These are phyloP conservation scores for Ceratocystis diversiconidia DNA, from an alignment of 2,329 filamentous ascomycete genomes.

Conservation along the genomic window DNA sequence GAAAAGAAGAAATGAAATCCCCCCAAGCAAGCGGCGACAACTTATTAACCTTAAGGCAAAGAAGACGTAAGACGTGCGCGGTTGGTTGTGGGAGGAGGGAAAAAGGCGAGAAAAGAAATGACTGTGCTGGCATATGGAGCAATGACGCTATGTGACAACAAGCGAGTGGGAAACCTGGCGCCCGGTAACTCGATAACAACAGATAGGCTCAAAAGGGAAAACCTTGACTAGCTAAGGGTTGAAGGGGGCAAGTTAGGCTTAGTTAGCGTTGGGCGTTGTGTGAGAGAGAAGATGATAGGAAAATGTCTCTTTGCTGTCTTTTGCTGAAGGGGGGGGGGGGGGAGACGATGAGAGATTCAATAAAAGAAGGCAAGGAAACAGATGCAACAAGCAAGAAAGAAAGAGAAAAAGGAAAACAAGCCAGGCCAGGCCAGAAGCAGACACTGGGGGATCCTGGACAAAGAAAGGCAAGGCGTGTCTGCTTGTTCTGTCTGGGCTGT, in stretches of 20 bases:
- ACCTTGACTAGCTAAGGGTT: background rate
- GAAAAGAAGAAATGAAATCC: background rate
- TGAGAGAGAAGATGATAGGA: background rate
- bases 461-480: background rate
- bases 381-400: background rate
- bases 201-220: background rate
- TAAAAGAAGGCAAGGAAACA: background rate
- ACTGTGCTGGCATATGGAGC: constrained; percentile 3
- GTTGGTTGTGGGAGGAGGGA: too few relatives aligned
- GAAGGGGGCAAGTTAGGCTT: background rate
- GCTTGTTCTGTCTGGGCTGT: too few relatives aligned
- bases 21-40: background rate
- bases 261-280: background rate
- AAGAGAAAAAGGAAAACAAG: too few relatives aligned
- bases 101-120: background rate
- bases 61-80: background rate
- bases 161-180: constrained; percentile 2
- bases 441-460: background rate
- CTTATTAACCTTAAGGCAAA: constrained; percentile 2
- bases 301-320: background rate
- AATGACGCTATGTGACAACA: constrained; percentile 7
- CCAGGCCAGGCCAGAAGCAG: too few relatives aligned
- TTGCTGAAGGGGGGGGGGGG: background rate
- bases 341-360: background rate
- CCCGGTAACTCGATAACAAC: background rate